Percentiles rank a stretch among this genome's conserved stretches.
Conservation (phyloP, 768 basidiomycete genomes). For the Nidularia pulvinata region DNA sequence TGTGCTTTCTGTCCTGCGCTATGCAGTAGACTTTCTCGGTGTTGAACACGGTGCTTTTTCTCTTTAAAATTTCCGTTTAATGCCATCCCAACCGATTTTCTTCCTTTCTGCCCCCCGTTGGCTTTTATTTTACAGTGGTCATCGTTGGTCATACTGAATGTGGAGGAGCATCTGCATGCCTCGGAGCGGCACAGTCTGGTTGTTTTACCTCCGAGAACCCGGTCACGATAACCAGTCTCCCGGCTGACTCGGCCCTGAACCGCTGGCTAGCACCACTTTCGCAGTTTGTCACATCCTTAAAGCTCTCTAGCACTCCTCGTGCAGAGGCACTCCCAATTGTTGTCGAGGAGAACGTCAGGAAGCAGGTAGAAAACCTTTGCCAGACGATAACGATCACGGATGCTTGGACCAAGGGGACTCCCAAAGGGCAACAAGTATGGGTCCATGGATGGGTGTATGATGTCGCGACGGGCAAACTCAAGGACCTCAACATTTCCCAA, state of each 20-base stretch:
- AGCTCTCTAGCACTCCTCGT: conserved; percentile 32
- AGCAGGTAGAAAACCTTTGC: conserved; percentile 51
- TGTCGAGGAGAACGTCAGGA: conserved; percentile 60
- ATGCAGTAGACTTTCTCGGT: conserved; percentile 68
- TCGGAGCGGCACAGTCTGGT: conserved; percentile 39
- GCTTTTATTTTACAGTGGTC: conserved; percentile 50
- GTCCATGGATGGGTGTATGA: conserved; percentile 81
- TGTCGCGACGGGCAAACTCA: conserved; percentile 53
- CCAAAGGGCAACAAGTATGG: conserved; percentile 41
- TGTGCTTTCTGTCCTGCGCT: conserved; percentile 70
- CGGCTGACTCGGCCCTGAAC: conserved; percentile 48
- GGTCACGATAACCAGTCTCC: conserved; percentile 27
- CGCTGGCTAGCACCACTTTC: conserved; percentile 77
- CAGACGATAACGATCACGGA: conserved; percentile 40
- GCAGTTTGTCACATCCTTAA: conserved; percentile 43
- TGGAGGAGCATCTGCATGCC: conserved; percentile 69
- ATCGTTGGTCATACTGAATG: conserved; percentile 85
- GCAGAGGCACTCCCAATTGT: conserved; percentile 40
- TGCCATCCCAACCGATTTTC: conserved; percentile 26
- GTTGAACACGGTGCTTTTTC: conserved; percentile 73
- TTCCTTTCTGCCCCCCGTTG: conserved; percentile 12
- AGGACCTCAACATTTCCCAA: conserved; percentile 51
- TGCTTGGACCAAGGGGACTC: conserved; percentile 45
- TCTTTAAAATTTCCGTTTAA: conserved; percentile 14
- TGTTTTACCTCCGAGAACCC: conserved; percentile 21